Evolutionary conservation across 2,329 filamentous ascomycete genomes (phyloP).

Genomic region (Cercospora sp.): DNA sequence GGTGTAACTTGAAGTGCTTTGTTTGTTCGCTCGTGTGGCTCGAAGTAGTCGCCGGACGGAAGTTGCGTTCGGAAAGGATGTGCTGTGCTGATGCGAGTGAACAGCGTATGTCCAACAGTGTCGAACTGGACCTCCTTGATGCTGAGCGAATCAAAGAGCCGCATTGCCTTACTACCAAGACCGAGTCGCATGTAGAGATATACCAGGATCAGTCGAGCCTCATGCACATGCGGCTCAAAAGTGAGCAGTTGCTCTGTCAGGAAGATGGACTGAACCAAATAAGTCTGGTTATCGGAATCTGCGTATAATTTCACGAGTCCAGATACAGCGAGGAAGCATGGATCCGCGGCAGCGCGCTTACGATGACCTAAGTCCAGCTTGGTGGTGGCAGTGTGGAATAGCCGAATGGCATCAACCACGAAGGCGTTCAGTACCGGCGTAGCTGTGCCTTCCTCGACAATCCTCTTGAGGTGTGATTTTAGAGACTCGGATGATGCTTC

Average conservation of each 20-base stretch:
- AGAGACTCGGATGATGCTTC: constrained; percentile 27
- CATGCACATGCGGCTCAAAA: constrained; percentile 35
- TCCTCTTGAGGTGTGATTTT: constrained; percentile 29
- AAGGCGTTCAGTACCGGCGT: constrained; percentile 28
- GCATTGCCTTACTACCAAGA: constrained; percentile 37
- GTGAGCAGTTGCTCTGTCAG: constrained; percentile 35
- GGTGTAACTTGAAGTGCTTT: constrained; percentile 36
- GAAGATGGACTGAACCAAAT: constrained; percentile 37
- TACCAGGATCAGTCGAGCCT: constrained; percentile 39
- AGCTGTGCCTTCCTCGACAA: constrained; percentile 20
- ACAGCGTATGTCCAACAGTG: constrained; percentile 39
- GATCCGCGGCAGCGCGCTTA: constrained; percentile 31
- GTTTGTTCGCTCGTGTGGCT: constrained; percentile 35
- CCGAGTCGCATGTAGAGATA: constrained; percentile 40
- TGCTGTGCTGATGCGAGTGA: constrained; percentile 37
- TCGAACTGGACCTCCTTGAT: constrained; percentile 43
- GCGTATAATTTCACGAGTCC: constrained; percentile 35
- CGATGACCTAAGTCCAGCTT: constrained; percentile 22
- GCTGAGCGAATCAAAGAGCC: constrained; percentile 36
- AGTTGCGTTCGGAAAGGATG: constrained; percentile 35
- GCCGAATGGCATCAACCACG: constrained; percentile 30
- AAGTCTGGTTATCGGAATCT: constrained; percentile 19
- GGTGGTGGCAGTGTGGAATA: constrained; percentile 30
- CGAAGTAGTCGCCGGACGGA: constrained; percentile 26
- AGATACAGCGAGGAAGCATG: constrained; percentile 39